Evolutionary conservation across 371 early-diverging fungal genomes (phyloP).

Genomic region (Mucor circinelloides): DNA sequence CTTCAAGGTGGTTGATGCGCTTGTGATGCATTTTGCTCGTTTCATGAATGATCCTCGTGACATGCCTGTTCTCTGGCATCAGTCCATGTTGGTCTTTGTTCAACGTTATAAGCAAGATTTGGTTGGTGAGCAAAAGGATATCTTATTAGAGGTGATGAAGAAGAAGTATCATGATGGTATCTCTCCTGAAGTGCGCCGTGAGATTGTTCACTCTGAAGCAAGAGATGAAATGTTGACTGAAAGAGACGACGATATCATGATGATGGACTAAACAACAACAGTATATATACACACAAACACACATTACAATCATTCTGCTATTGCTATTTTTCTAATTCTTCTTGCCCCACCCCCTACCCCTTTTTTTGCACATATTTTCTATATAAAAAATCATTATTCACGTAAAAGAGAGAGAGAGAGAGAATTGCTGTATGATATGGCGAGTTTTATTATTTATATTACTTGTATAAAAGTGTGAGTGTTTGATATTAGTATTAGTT

Average conservation of each 20-base stretch:
- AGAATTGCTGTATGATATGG: background rate
- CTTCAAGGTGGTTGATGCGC: conserved; percentile 92
- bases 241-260: conserved; percentile 34
- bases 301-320: background rate
- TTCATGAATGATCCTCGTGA: conserved; percentile 82
- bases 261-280: conserved; percentile 26
- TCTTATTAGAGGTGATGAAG: conserved; percentile 80
- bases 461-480: background rate
- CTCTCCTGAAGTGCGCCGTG: conserved; percentile 92
- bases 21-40: conserved; percentile 93
- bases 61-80: conserved; percentile 98
- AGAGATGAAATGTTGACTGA: conserved; percentile 61
- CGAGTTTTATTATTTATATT: background rate
- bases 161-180: conserved; percentile 82
- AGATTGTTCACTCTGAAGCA: conserved; percentile 67
- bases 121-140: conserved; percentile 92
- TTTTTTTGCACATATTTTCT: conserved; percentile 1
- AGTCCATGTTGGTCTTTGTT: conserved; percentile 90
- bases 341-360: background rate
- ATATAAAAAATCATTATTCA: conserved; percentile 1
- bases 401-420: background rate
- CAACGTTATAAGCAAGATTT: conserved; percentile 97
- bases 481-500: background rate
- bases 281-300: background rate
- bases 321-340: background rate